Percentiles rank a stretch among this genome's conserved stretches.
These are phyloP conservation scores for Scortechinia acanthostroma DNA, from an alignment of 2,329 filamentous ascomycete species.

Conservation along the genomic window DNA sequence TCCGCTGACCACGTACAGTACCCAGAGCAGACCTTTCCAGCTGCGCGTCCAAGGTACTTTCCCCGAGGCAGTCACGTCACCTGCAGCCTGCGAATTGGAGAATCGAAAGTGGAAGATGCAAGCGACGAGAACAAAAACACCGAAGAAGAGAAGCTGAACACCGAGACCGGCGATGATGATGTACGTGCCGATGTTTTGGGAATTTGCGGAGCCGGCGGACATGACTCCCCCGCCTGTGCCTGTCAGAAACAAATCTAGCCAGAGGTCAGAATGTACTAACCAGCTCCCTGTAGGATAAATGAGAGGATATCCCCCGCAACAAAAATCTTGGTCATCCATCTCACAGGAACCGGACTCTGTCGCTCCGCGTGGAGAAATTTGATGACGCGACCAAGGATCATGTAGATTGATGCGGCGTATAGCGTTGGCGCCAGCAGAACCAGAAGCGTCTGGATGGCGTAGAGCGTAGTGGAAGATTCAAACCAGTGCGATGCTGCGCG, in stretches of 20 bases:
- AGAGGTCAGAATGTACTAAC: constrained; percentile 14
- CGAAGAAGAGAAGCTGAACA: constrained; percentile 39
- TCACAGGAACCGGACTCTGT: constrained; percentile 6
- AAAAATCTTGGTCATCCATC: constrained; percentile 34
- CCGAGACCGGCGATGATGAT: constrained; percentile 39
- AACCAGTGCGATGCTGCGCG: no score
- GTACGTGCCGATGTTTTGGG: constrained; percentile 22
- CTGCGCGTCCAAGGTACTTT: constrained; percentile 7
- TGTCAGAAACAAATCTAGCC: neutral
- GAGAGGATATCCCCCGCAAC: constrained; percentile 34
- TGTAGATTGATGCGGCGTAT: constrained; percentile 26
- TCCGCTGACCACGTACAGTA: neutral
- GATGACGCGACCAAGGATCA: constrained; percentile 24
- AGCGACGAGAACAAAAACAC: constrained; percentile 34
- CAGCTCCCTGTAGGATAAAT: constrained; percentile 29
- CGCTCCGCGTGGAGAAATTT: constrained; percentile 11
- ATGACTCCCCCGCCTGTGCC: neutral
- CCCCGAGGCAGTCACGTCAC: constrained; percentile 5
- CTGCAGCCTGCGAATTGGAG: constrained; percentile 1
- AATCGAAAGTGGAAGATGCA: constrained; percentile 26
- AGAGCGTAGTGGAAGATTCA: no score
- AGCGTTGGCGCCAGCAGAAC: constrained; percentile 18
- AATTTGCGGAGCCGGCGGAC: constrained; percentile 13
- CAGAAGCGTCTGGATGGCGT: constrained; percentile 15
- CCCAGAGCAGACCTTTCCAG: constrained; percentile 10